These are phyloP conservation scores for Epicoccum nigrum DNA, from an alignment of 2,329 filamentous ascomycete species.

Conservation along the genomic window DNA sequence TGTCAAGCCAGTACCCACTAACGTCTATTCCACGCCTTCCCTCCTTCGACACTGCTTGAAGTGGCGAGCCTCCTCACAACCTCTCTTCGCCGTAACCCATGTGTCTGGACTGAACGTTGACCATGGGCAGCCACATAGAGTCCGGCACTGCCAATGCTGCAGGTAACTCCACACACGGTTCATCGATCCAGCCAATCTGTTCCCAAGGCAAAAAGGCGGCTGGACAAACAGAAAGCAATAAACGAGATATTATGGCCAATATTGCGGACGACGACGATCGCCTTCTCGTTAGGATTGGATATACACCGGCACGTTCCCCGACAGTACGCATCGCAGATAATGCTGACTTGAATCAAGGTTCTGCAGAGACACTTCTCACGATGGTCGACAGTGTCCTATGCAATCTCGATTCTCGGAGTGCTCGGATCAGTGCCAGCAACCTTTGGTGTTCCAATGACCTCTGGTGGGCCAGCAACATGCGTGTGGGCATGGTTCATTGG, in stretches of 20 bases:
- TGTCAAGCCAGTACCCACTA: constrained; percentile 34
- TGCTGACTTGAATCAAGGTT: constrained; percentile 54
- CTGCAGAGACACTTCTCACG: constrained; percentile 67
- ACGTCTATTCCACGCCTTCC: constrained; percentile 34
- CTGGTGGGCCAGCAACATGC: constrained; percentile 67
- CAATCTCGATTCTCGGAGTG: constrained; percentile 69
- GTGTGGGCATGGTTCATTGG: constrained; percentile 71
- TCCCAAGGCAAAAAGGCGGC: constrained; percentile 36
- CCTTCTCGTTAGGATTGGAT: constrained; percentile 66
- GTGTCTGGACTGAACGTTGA: constrained; percentile 28
- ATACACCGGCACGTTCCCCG: constrained; percentile 60
- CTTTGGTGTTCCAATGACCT: constrained; percentile 62
- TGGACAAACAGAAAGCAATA: constrained; percentile 21
- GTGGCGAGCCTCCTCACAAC: constrained; percentile 7
- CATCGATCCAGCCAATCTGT: constrained; percentile 22
- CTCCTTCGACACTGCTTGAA: constrained; percentile 23
- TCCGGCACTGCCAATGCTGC: constrained; percentile 11
- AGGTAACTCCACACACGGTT: constrained; percentile 22
- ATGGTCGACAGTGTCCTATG: constrained; percentile 71
- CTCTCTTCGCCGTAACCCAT: constrained; percentile 23
- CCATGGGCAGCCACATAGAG: constrained; percentile 39
- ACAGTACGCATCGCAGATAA: neutral
- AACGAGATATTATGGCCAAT: constrained; percentile 51
- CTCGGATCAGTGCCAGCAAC: constrained; percentile 70
- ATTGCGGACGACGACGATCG: constrained; percentile 65